Evolutionary conservation across 495 filamentous ascomycete genomes (phyloP), one percentile per base, ranked within the genome.

Genomic region (Lasiosphaeria ovina): DNA sequence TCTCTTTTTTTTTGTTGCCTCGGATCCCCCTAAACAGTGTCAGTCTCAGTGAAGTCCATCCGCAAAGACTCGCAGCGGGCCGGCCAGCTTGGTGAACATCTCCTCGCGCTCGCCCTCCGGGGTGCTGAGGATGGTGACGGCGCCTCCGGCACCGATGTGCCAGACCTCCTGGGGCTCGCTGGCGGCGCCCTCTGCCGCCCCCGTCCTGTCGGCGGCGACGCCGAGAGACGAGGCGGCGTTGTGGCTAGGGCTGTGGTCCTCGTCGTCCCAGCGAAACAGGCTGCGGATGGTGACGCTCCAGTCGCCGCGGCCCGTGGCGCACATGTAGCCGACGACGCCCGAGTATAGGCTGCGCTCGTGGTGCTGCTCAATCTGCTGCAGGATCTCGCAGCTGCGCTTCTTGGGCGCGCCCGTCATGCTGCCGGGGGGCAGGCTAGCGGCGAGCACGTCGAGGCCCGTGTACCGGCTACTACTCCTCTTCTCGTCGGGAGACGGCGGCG

Each of bases 381-480:
- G 78, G 49, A 97, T 80, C 81, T 96, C 85, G 69, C 93, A 96
- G 42, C 86, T 90, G 24, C 93, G 83, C 67, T 89, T 89, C 77
- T 98, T 98, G 0, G 93, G 93, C 6, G 93, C 93, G 14, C 93
- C 93, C 3, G 93, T 98, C 93, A 98, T 98, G 50, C 85, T 90
- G 0, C 94, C 94, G 0, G 94, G 92, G 0, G 93, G 94, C 3
- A 98, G 78, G 42, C 83, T 88, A 3, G 83, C 79, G 8, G 91
- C 86, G 0, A 98, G 80, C 31, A 92, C 88, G 36, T 93, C 88
- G 51, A 94, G 76, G 10, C 90, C 91, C 0, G 81, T 81, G 35
- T 81, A 76, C 40, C 36, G 16, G 10, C 9, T 10, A 24, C 16
- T 35, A 2, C 32, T 44, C 51, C 10, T 70, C 57, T 53, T 35